Evolutionary conservation across 345 rosid genomes (phyloP).

Genomic region (Erucastrum elatum): DNA sequence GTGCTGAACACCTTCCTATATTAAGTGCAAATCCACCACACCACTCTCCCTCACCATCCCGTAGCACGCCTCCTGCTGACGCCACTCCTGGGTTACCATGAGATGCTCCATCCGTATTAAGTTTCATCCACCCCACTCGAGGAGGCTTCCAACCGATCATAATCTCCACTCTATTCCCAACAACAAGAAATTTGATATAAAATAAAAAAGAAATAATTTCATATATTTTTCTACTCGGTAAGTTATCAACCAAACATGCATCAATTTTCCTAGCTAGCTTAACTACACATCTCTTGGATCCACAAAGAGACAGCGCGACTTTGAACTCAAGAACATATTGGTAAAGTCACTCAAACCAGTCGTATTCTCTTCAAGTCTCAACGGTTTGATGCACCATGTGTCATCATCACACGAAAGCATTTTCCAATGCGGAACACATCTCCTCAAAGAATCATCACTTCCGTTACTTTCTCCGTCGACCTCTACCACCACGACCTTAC

Average conservation of each 20-base stretch:
- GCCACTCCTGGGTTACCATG: too few species aligned
- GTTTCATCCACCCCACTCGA: too few species aligned
- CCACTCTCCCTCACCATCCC: too few species aligned
- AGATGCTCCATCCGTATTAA: too few species aligned
- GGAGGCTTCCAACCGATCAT: too few species aligned
- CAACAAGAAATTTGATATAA: too few species aligned
- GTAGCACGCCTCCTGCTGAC: too few species aligned
- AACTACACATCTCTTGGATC: constrained; percentile 79
- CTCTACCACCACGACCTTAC: constrained; percentile 68
- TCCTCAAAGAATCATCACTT: constrained; percentile 34
- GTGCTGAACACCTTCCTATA: too few species aligned
- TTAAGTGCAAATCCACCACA: too few species aligned
- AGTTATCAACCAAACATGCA: neutral
- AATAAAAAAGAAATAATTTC: neutral
- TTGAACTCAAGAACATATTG: constrained; percentile 24
- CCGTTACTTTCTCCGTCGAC: constrained; percentile 39
- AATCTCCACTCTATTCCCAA: too few species aligned
- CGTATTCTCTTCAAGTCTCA: constrained; percentile 45
- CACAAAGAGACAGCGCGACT: constrained; percentile 55
- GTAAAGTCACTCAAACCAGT: constrained; percentile 35
- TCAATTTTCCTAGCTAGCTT: constrained; percentile 2
- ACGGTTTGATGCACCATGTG: constrained; percentile 76
- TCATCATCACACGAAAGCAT: constrained; percentile 76
- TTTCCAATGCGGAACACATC: constrained; percentile 72
- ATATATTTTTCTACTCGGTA: neutral